Percentiles rank a stretch among this genome's conserved stretches.
Evolutionary conservation across 1,139 yeast genomes (phyloP).

Genomic region (Geotrichum candidum): DNA sequence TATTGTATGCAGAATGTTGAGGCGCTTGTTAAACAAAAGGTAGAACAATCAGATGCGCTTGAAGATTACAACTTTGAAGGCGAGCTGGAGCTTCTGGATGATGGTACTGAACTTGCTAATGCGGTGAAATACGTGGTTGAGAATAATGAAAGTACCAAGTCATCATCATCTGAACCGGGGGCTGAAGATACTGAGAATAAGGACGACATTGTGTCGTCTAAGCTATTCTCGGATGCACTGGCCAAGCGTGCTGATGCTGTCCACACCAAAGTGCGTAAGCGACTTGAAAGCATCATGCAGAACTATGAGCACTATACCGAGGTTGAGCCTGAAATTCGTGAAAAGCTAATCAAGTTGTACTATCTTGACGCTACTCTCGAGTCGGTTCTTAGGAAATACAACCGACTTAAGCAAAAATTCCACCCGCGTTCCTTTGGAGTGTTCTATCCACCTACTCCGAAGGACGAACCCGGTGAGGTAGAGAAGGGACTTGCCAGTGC

Average conservation of each 20-base stretch:
- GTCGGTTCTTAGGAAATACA: constrained; percentile 28
- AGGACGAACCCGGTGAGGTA: neutral
- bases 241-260: constrained; percentile 27
- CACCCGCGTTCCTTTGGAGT: constrained; percentile 1
- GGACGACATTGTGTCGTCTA: neutral
- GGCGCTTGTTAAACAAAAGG: constrained; percentile 20
- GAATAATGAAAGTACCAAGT: constrained; percentile 13
- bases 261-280: constrained; percentile 27
- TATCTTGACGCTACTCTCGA: constrained; percentile 34
- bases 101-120: constrained; percentile 29
- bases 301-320: constrained; percentile 16
- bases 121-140: constrained; percentile 29
- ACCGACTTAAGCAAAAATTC: constrained; percentile 10
- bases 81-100: constrained; percentile 25
- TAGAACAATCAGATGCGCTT: constrained; percentile 8
- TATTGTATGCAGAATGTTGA: constrained; percentile 83
- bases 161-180: neutral
- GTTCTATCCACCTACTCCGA: constrained; percentile 2
- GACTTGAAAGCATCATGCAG: constrained; percentile 26
- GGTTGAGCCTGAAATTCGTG: constrained; percentile 5
- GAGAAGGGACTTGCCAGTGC: neutral
- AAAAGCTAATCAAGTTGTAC: constrained; percentile 31
- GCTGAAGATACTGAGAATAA: neutral
- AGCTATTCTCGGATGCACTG: constrained; percentile 26
- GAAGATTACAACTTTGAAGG: constrained; percentile 37